Base-by-base conservation (phyloP, 1,139 yeast species). In the Zhuliangozyma blackwelliae region DNA sequence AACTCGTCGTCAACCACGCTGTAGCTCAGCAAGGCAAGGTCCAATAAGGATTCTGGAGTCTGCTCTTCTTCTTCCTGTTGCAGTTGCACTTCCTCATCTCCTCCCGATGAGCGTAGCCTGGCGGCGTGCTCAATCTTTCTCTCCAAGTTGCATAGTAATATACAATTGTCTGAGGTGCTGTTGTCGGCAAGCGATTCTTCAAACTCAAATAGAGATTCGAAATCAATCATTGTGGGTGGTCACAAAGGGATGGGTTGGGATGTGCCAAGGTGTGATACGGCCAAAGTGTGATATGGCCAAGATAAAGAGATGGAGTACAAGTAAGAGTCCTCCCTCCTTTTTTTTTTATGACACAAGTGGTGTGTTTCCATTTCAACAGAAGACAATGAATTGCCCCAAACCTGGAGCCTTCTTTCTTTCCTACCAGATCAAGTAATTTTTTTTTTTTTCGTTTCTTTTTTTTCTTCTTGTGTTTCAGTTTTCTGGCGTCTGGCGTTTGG, bases 141-240 rank as follows among this genome's bases (percentile, higher is more conserved):
- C 26, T 61, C 71, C 35, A 67, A 46, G 41, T 63, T 61, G 34
- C 48, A 46, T 25, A 61, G 50, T 31, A 67, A 53, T 19, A 64
- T 51, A 25, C 54, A 44, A 5, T 27, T 21, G 28, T 13, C 27
- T 10, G 27, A 25, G 32, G 57, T 52, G 28, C 50, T 48, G 34
- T 50, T 44, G 19, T 47, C 41, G 12, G 49, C 43, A 21, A 69
- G 58, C 10, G 72, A 65, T 40, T 65, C 70, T 47, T 69, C 75
- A 39, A 69, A 68, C 45, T 69, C 75, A 28, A 68, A 45, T 25
- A 69, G 54, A 8, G 68, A 54, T 43, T 62, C 70, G 48, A 56
- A 59, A 38, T 63, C 63, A 33, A 61, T 52, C 47, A 44, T 45
- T 21, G 22, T 5, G 22, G 22, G 22, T 5, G 19, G 7, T 13